These are phyloP conservation scores for Cicer bijugum DNA, from an alignment of 306 rosid species.

Conservation along the genomic window DNA sequence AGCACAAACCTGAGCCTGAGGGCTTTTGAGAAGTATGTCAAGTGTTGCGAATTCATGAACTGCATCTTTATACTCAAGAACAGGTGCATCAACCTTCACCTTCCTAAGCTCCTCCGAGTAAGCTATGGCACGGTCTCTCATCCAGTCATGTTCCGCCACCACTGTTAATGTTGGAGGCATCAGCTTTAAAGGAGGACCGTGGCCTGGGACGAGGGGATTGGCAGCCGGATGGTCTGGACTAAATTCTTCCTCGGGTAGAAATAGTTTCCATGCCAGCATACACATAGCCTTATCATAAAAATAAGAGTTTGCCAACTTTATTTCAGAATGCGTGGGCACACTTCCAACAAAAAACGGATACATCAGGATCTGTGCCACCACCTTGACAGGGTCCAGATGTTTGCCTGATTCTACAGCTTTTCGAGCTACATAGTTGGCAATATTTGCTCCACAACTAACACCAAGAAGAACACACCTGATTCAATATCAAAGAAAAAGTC, in stretches of 20 bases:
- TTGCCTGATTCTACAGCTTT: conserved; percentile 91
- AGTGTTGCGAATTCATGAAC: conserved; percentile 96
- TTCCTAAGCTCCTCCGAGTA: conserved; percentile 95
- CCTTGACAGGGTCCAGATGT: conserved; percentile 91
- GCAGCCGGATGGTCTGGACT: conserved; percentile 91
- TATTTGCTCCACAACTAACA: conserved; percentile 96
- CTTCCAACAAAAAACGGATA: conserved; percentile 89
- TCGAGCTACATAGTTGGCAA: conserved; percentile 87
- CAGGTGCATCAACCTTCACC: conserved; percentile 88
- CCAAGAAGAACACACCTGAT: conserved; percentile 96
- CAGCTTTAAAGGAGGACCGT: conserved; percentile 76
- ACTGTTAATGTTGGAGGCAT: conserved; percentile 96
- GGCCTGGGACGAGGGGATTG: conserved; percentile 75
- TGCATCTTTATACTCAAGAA: conserved; percentile 88
- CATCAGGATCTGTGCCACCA: conserved; percentile 88
- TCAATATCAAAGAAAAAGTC: conserved; percentile 41
- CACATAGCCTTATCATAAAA: conserved; percentile 96
- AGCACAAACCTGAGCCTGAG: conserved; percentile 88
- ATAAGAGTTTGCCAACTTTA: conserved; percentile 89
- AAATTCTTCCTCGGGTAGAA: conserved; percentile 82
- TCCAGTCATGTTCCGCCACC: conserved; percentile 96
- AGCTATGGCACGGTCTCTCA: conserved; percentile 98
- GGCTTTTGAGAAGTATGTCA: conserved; percentile 87
- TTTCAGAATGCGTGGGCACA: conserved; percentile 90
- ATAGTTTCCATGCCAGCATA: conserved; percentile 89